These are phyloP conservation scores for Solanum lycopersicoides DNA, from an alignment of 257 asterid genomes.

Conservation along the genomic window DNA sequence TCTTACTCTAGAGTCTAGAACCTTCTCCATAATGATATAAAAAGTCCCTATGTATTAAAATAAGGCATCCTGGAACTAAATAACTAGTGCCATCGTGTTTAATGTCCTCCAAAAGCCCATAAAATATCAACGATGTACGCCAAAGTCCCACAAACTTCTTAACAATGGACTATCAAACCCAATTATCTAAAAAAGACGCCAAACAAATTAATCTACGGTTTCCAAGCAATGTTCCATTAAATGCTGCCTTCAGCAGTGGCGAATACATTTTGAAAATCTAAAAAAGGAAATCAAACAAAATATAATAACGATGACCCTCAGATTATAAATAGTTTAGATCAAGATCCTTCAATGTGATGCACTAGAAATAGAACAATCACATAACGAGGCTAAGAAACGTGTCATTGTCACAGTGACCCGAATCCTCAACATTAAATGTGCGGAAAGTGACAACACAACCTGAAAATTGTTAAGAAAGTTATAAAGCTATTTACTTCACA, in stretches of 20 bases:
- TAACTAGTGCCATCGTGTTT: not conserved
- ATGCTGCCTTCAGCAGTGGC: not conserved
- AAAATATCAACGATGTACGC: not conserved
- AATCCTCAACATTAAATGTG: not conserved
- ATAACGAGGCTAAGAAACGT: not conserved
- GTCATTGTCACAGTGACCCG: not conserved
- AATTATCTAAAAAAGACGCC: not conserved
- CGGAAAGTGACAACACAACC: not conserved
- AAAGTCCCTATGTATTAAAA: not conserved
- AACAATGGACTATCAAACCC: not conserved
- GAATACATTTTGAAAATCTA: not conserved
- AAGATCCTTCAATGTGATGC: not conserved
- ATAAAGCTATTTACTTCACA: not conserved
- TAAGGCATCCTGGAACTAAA: not conserved
- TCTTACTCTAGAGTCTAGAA: not conserved
- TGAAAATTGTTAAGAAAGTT: not conserved
- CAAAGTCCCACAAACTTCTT: not conserved
- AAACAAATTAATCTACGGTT: not conserved
- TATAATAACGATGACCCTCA: not conserved
- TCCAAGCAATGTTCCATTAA: not conserved
- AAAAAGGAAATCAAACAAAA: not conserved
- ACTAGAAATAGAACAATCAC: not conserved
- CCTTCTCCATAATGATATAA: not conserved
- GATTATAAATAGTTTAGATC: not conserved
- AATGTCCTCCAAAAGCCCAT: not conserved